Percentiles rank a stretch among this genome's conserved stretches.
Conservation (phyloP, 306 rosid species). For the Prunus campanulata region DNA sequence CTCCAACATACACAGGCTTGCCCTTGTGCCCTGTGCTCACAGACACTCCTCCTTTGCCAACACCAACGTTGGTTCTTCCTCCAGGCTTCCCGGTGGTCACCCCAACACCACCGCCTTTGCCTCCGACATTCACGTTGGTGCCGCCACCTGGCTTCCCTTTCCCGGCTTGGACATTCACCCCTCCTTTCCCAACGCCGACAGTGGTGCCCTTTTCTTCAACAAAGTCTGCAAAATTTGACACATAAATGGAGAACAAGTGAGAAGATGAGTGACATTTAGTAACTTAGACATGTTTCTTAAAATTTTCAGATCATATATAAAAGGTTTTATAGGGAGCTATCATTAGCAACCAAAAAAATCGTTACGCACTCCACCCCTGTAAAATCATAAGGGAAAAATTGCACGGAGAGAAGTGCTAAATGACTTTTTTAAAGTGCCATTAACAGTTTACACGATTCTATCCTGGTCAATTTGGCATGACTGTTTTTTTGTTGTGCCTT, state of each 20-base stretch:
- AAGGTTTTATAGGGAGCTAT: not conserved
- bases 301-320: not conserved
- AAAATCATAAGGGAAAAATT: too few species aligned
- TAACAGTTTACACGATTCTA: too few species aligned
- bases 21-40: conserved; percentile 55
- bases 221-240: conserved; percentile 21
- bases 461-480: not conserved
- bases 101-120: conserved; percentile 33
- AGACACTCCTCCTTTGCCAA: conserved; percentile 69
- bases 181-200: conserved; percentile 12
- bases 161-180: conserved; percentile 15
- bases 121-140: conserved; percentile 49
- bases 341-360: too few species aligned
- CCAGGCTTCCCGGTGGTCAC: conserved; percentile 31
- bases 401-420: too few species aligned
- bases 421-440: too few species aligned
- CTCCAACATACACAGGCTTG: conserved; percentile 50
- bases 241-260: not conserved
- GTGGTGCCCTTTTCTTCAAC: conserved; percentile 49
- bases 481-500: not conserved
- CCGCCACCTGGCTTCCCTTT: conserved; percentile 26
- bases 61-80: conserved; percentile 35
- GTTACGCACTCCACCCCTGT: too few species aligned
- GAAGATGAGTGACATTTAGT: not conserved
- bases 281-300: not conserved